Conservation (phyloP, 805 yeast genomes). For the Huiozyma naganishii region DNA sequence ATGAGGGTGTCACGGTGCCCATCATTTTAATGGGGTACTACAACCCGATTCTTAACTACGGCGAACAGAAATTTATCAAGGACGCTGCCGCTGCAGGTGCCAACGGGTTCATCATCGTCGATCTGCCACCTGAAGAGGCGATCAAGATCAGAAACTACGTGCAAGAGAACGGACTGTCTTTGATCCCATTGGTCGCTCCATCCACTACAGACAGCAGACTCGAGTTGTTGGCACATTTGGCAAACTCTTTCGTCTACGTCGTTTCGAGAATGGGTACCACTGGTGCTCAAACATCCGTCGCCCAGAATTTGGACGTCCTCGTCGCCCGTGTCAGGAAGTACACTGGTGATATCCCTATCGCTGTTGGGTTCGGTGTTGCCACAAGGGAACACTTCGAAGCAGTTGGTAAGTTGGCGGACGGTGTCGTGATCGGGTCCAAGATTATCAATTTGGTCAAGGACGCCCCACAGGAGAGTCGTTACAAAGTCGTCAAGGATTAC, state of each 20-base stretch:
- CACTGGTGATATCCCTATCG: conserved; percentile 72
- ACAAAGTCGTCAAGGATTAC: conserved; percentile 52
- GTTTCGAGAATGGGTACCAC: conserved; percentile 98
- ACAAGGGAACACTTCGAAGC: conserved; percentile 80
- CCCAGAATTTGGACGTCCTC: conserved; percentile 54
- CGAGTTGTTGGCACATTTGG: conserved; percentile 64
- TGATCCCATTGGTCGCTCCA: conserved; percentile 93
- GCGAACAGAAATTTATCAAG: conserved; percentile 71
- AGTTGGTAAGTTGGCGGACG: conserved; percentile 79
- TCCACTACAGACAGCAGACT: conserved; percentile 89
- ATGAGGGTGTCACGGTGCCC: conserved; percentile 77
- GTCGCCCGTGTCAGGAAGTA: conserved; percentile 65
- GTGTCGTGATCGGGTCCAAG: conserved; percentile 92
- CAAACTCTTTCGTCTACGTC: conserved; percentile 92
- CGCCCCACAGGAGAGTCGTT: conserved; percentile 49
- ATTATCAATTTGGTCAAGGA: conserved; percentile 61
- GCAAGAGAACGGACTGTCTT: conserved; percentile 57
- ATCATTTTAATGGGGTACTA: conserved; percentile 94
- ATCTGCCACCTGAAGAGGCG: conserved; percentile 97
- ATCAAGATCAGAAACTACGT: conserved; percentile 70
- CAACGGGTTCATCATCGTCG: conserved; percentile 89
- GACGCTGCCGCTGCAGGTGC: conserved; percentile 87
- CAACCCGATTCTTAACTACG: conserved; percentile 84
- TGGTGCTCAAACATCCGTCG: conserved; percentile 61
- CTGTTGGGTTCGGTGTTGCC: conserved; percentile 95